Percentiles rank a stretch among this genome's conserved stretches.
These are phyloP conservation scores for Pichia exigua DNA, from an alignment of 805 yeast genomes.

Conservation along the genomic window DNA sequence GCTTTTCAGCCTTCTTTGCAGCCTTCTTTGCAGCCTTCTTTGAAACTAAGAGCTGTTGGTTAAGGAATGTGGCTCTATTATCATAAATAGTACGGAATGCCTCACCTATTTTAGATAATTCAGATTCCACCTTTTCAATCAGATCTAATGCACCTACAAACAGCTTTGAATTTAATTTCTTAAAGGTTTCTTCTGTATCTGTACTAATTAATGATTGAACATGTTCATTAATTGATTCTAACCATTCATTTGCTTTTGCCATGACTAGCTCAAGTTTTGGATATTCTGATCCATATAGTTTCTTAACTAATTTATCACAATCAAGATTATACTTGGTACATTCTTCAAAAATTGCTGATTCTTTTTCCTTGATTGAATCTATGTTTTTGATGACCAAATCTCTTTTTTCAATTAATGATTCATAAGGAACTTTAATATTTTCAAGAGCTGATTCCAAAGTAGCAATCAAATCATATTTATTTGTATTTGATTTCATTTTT, in stretches of 20 bases:
- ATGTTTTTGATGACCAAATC: constrained; percentile 1
- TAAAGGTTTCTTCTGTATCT: background rate
- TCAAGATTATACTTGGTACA: constrained; percentile 39
- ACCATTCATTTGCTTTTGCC: background rate
- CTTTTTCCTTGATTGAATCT: constrained; percentile 1
- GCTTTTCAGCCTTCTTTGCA: constrained; percentile 8
- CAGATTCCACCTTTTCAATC: constrained; percentile 18
- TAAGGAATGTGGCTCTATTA: constrained; percentile 22
- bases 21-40: constrained; percentile 13
- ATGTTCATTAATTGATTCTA: background rate
- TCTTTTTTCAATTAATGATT: constrained; percentile 25
- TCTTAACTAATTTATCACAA: constrained; percentile 36
- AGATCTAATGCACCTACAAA: constrained; percentile 26
- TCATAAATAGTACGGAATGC: constrained; percentile 22
- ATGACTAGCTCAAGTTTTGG: background rate
- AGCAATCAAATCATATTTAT: constrained; percentile 1
- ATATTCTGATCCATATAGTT: constrained; percentile 1
- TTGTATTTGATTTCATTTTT: background rate
- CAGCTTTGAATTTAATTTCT: constrained; percentile 15
- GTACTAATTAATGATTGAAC: background rate
- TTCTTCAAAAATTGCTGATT: background rate
- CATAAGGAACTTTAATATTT: constrained; percentile 30
- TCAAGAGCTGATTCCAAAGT: constrained; percentile 31
- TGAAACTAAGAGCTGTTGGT: constrained; percentile 10
- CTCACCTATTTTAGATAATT: constrained; percentile 13